Conservation (phyloP, 148 eudicot genomes). For the Vaccinium vitisidaea region DNA sequence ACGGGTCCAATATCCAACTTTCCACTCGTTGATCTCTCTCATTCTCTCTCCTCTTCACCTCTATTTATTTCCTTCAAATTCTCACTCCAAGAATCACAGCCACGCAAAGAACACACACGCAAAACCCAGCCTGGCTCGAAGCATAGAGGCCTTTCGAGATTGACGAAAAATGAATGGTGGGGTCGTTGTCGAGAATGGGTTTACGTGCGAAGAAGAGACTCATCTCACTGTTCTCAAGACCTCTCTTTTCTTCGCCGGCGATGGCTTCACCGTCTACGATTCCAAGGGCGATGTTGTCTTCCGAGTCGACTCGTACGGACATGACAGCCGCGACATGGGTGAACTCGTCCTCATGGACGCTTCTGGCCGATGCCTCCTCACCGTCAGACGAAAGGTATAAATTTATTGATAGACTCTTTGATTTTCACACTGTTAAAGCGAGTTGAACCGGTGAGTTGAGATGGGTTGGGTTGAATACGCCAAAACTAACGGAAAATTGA, state of each 20-base stretch:
- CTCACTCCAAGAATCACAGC: neutral
- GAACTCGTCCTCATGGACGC: conserved; percentile 86
- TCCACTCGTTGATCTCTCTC: neutral
- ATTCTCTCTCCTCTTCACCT: neutral
- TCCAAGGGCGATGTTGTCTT: conserved; percentile 59
- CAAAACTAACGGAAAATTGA: neutral
- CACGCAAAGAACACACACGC: neutral
- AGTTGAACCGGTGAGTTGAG: conserved; percentile 14
- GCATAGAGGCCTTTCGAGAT: neutral
- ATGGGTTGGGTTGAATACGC: neutral
- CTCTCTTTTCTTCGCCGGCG: conserved; percentile 69
- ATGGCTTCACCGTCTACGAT: conserved; percentile 76
- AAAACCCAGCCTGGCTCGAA: neutral
- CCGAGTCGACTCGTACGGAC: conserved; percentile 82
- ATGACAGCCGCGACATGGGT: conserved; percentile 51
- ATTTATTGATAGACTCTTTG: no score
- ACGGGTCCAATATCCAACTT: neutral
- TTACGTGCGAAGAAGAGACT: conserved; percentile 35
- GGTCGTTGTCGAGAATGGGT: conserved; percentile 32
- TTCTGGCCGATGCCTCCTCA: conserved; percentile 70
- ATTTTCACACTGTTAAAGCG: neutral
- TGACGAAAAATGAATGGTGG: conserved; percentile 14
- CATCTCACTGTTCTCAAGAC: conserved; percentile 71
- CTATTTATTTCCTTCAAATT: neutral
- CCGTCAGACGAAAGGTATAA: conserved; percentile 90